Evolutionary conservation across 2,329 filamentous ascomycete species (phyloP), one percentile per base, ranked within the genome.

Genomic region (Pseudogymnoascus sp.): DNA sequence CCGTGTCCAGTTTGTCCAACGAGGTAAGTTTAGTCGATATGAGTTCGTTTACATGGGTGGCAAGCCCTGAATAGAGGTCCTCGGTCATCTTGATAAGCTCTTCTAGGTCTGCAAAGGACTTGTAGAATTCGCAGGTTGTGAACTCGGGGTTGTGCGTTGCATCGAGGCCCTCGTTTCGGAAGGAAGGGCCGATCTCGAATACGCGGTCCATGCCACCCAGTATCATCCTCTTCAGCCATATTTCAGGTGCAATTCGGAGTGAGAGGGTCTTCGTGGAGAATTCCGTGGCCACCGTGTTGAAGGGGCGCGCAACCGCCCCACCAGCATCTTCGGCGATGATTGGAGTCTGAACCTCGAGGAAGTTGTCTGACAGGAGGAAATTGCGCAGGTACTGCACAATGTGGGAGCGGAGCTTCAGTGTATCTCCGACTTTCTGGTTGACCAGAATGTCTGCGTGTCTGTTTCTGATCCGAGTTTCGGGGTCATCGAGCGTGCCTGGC

Each of bases 81-180:
- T 94, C 89, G 0, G 93, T 97, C 71, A 86, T 83, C 18, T 74
- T 71, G 70, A 96, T 91, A 58, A 97, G 77, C 41, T 89, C 83
- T 35, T 85, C 77, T 0, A 97, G 80, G 65, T 87, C 89, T 63
- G 88, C 85, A 69, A 92, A 95, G 2, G 92, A 87, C 64, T 89
- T 87, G 75, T 99, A 99, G 75, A 96, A 97, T 75, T 99, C 94
- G 78, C 93, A 97, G 63, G 90, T 97, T 47, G 90, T 94, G 75
- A 97, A 99, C 71, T 99, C 94, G 0, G 94, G 93, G 70, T 99
- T 99, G 72, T 99, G 94, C 0, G 91, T 96, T 30, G 82, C 83
- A 72, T 97, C 92, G 35, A 96, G 76, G 73, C 91, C 90, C 76
- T 99, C 94, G 71, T 99, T 99, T 43, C 94, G 85, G 74, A 99